Evolutionary conservation across 2,329 filamentous ascomycete genomes (phyloP).

Genomic region (Fusarium tanahbumbuense): DNA sequence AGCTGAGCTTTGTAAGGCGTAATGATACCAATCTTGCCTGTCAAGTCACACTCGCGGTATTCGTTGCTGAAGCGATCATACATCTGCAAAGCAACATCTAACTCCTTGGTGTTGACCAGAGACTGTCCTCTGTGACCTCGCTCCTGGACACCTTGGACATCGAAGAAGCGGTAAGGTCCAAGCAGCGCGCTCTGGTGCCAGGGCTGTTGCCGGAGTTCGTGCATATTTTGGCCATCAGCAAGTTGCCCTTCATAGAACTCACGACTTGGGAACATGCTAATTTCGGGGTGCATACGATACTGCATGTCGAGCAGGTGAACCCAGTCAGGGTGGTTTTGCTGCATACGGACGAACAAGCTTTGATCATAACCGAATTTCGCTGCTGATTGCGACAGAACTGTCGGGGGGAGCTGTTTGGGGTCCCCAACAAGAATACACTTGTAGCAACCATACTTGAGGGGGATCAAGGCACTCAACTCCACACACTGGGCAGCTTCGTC

Average conservation of each 20-base stretch:
- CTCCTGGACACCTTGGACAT: conserved; percentile 89
- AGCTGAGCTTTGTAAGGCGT: conserved; percentile 98
- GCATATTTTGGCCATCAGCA: conserved; percentile 88
- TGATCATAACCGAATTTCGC: conserved; percentile 96
- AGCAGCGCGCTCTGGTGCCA: conserved; percentile 89
- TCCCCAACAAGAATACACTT: conserved; percentile 98
- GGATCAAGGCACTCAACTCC: conserved; percentile 94
- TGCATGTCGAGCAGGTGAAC: conserved; percentile 97
- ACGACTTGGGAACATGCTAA: conserved; percentile 88
- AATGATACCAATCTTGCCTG: conserved; percentile 92
- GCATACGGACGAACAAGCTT: conserved; percentile 98
- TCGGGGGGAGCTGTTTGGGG: conserved; percentile 95
- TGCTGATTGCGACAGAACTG: conserved; percentile 93
- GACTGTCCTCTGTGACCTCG: conserved; percentile 87
- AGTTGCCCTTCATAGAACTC: conserved; percentile 93
- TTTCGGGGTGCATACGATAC: conserved; percentile 99
- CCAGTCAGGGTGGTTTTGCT: conserved; percentile 86
- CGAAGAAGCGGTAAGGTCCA: conserved; percentile 96
- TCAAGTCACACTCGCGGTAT: conserved; percentile 75
- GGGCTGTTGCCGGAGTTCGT: conserved; percentile 75
- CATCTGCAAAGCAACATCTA: conserved; percentile 86
- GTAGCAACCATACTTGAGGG: conserved; percentile 94
- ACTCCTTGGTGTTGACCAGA: conserved; percentile 86
- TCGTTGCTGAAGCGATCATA: conserved; percentile 84
- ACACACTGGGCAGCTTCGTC: conserved; percentile 99